Conservation (phyloP, 179 eudicot species). For the Amaranthus tricolor region DNA sequence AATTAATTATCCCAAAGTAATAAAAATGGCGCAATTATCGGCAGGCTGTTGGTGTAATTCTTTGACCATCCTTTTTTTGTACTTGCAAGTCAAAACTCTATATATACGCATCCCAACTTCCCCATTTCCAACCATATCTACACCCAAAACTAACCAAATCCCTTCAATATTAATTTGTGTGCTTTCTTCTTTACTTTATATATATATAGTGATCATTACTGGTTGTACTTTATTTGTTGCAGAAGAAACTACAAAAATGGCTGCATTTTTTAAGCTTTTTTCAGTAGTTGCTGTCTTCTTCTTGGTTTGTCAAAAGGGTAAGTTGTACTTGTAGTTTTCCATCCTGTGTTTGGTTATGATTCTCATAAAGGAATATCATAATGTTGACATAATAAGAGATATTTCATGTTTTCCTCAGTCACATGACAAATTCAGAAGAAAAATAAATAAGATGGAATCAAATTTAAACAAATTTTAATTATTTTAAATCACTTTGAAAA, state of each 20-base stretch:
- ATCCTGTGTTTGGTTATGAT: too few species aligned
- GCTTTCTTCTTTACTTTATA: too few species aligned
- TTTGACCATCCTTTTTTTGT: not conserved
- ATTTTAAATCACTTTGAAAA: too few species aligned
- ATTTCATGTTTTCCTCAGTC: too few species aligned
- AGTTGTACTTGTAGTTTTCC: not conserved
- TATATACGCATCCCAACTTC: conserved; percentile 16
- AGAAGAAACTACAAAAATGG: conserved; percentile 18
- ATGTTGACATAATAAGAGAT: too few species aligned
- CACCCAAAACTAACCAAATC: not conserved
- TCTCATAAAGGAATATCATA: too few species aligned
- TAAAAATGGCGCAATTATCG: conserved; percentile 29
- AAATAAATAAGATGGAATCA: too few species aligned
- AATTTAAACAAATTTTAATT: too few species aligned
- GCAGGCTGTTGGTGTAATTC: conserved; percentile 6
- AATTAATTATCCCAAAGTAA: conserved; percentile 3
- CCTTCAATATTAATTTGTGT: not conserved
- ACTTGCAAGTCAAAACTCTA: conserved; percentile 17
- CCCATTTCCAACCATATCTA: conserved; percentile 1
- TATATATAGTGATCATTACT: too few species aligned
- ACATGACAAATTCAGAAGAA: too few species aligned
- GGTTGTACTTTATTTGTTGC: not conserved
- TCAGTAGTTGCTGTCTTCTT: conserved; percentile 18
- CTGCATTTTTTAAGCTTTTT: conserved; percentile 17
- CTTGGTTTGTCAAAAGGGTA: conserved; percentile 29